Conservation (phyloP, 345 rosid genomes). For the Boechera stricta region DNA sequence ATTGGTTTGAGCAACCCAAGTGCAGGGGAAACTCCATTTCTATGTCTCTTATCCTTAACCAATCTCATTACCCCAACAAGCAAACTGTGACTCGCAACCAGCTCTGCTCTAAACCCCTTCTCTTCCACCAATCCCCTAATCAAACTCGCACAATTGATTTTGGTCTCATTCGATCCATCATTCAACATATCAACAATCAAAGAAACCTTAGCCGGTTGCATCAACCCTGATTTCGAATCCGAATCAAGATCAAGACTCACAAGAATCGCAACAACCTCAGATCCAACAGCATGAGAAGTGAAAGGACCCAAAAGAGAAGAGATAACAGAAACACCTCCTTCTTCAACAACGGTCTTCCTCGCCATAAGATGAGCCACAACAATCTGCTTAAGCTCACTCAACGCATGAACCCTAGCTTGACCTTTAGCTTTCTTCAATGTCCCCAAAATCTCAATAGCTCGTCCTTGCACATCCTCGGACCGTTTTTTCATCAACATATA, state of each 20-base stretch:
- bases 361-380: slow-evolving; percentile 55
- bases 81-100: slow-evolving; percentile 65
- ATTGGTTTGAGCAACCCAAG: slow-evolving; percentile 56
- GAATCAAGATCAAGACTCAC: slow-evolving; percentile 68
- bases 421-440: slow-evolving; percentile 69
- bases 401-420: slow-evolving; percentile 67
- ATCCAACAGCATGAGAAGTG: slow-evolving; percentile 75
- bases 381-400: slow-evolving; percentile 63
- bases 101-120: slow-evolving; percentile 55
- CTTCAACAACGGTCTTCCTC: slow-evolving; percentile 55
- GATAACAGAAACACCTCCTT: slow-evolving; percentile 55
- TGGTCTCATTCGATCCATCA: slow-evolving; percentile 77
- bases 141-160: slow-evolving; percentile 62
- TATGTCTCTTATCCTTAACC: slow-evolving; percentile 61
- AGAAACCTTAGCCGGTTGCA: slow-evolving; percentile 73
- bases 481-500: slow-evolving; percentile 65
- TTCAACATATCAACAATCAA: slow-evolving; percentile 76
- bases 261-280: slow-evolving; percentile 71
- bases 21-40: slow-evolving; percentile 56
- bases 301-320: slow-evolving; percentile 70
- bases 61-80: slow-evolving; percentile 69
- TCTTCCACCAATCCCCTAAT: slow-evolving; percentile 56
- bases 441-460: slow-evolving; percentile 61
- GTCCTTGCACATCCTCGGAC: slow-evolving; percentile 73
- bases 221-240: slow-evolving; percentile 55